Percentiles rank a stretch among this genome's conserved stretches.
Evolutionary conservation across 1,284 basidiomycete genomes (phyloP).

Genomic region (Puccinia polysora): DNA sequence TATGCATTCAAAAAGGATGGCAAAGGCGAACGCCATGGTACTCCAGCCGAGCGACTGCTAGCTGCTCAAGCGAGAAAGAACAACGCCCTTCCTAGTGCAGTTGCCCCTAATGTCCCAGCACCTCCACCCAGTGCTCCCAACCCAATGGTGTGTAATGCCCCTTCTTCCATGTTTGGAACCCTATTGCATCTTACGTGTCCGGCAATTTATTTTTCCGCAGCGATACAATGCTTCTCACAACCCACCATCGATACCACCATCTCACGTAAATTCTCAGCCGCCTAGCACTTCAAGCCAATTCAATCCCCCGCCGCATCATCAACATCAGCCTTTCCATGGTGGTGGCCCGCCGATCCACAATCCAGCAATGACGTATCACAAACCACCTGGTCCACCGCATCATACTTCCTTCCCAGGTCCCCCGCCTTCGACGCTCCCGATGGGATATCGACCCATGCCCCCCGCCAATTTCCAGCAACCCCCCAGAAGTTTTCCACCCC

Average conservation of each 20-base stretch:
- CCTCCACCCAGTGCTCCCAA: slow-evolving; percentile 58
- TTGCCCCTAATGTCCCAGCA: slow-evolving; percentile 59
- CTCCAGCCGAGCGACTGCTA: slow-evolving; percentile 85
- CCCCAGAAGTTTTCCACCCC: slow-evolving; percentile 44
- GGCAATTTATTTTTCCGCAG: background rate
- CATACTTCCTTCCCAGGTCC: slow-evolving; percentile 17
- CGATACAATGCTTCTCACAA: slow-evolving; percentile 44
- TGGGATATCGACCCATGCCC: slow-evolving; percentile 64
- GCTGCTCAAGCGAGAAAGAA: slow-evolving; percentile 93
- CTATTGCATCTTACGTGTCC: background rate
- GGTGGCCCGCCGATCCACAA: background rate
- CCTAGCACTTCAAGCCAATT: slow-evolving; percentile 45
- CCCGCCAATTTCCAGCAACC: slow-evolving; percentile 42
- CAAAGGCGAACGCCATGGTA: slow-evolving; percentile 94
- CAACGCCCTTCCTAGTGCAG: slow-evolving; percentile 68
- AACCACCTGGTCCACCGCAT: slow-evolving; percentile 19
- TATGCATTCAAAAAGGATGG: slow-evolving; percentile 99
- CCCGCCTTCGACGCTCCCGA: slow-evolving; percentile 70
- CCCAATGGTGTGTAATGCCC: slow-evolving; percentile 55
- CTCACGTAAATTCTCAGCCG: slow-evolving; percentile 27
- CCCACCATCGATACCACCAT: slow-evolving; percentile 43
- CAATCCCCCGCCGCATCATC: slow-evolving; percentile 37
- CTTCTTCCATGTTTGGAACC: slow-evolving; percentile 44
- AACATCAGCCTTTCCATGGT: slow-evolving; percentile 18
- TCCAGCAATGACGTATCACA: slow-evolving; percentile 26